Percentiles rank a stretch among this genome's conserved stretches.
Evolutionary conservation across 139 green algal species (phyloP).

Genomic region (Yamagishiella unicocca): DNA sequence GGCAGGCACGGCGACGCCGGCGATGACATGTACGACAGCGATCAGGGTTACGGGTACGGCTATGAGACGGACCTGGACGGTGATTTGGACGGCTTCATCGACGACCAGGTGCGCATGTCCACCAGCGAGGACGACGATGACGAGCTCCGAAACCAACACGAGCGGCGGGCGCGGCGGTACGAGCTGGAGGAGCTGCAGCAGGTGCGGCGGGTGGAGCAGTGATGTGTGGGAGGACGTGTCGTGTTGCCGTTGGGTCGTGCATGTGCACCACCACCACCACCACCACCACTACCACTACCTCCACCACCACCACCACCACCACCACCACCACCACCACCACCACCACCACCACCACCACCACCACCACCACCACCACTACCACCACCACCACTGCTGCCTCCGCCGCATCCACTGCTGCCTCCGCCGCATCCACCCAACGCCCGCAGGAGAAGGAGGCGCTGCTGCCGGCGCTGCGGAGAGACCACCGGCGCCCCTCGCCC

Average conservation of each 20-base stretch:
- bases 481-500: neutral
- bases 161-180: neutral
- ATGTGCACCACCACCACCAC: too few relatives aligned
- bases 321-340: too few relatives aligned
- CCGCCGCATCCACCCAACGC: too few relatives aligned
- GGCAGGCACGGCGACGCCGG: neutral
- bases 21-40: neutral
- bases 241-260: too few relatives aligned
- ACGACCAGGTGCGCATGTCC: constrained; percentile 4
- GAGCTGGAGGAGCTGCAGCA: neutral
- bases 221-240: too few relatives aligned
- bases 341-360: too few relatives aligned
- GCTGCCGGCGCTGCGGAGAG: neutral
- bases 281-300: too few relatives aligned
- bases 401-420: too few relatives aligned
- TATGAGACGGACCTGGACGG: neutral
- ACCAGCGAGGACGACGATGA: constrained; percentile 16
- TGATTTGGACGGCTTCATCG: constrained; percentile 5
- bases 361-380: too few relatives aligned
- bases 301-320: too few relatives aligned
- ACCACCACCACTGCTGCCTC: too few relatives aligned
- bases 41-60: too few relatives aligned
- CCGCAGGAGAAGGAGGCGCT: constrained; percentile 10
- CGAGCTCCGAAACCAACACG: neutral
- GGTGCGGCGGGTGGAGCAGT: neutral